These are phyloP conservation scores for Thymus quinquecostatus DNA, from an alignment of 257 asterid species.

Conservation along the genomic window DNA sequence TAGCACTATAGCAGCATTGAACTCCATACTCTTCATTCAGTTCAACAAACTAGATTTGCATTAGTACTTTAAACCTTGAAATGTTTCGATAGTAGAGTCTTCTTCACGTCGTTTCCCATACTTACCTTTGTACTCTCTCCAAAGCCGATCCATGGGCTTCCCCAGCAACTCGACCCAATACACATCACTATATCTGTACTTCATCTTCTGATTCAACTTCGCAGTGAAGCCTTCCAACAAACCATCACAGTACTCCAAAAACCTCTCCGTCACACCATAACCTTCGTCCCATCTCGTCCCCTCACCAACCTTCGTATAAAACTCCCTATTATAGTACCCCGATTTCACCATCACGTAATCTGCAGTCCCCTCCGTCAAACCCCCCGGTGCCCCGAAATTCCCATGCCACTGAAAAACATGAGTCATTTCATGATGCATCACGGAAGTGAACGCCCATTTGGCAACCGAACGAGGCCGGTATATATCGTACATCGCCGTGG, in stretches of 20 bases:
- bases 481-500: not conserved
- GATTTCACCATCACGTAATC: constrained; percentile 55
- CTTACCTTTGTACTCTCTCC: constrained; percentile 49
- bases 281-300: constrained; percentile 53
- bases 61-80: constrained; percentile 1
- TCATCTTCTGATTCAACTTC: constrained; percentile 22
- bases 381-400: constrained; percentile 38
- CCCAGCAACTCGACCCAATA: constrained; percentile 43
- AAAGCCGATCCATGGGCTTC: constrained; percentile 46
- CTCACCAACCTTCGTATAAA: constrained; percentile 43
- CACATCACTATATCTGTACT: not conserved
- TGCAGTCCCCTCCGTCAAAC: constrained; percentile 48
- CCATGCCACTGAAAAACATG: constrained; percentile 58
- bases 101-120: constrained; percentile 18
- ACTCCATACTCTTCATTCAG: not conserved
- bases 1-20: not conserved
- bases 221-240: not conserved
- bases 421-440: constrained; percentile 39
- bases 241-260: constrained; percentile 20
- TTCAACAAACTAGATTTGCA: not conserved
- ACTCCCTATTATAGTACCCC: constrained; percentile 17
- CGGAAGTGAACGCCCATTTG: not conserved
- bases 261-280: constrained; percentile 41
- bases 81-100: not conserved
- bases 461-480: not conserved